These are phyloP conservation scores for Monoraphidium neglectum DNA, from an alignment of 139 green algal species.

Conservation along the genomic window DNA sequence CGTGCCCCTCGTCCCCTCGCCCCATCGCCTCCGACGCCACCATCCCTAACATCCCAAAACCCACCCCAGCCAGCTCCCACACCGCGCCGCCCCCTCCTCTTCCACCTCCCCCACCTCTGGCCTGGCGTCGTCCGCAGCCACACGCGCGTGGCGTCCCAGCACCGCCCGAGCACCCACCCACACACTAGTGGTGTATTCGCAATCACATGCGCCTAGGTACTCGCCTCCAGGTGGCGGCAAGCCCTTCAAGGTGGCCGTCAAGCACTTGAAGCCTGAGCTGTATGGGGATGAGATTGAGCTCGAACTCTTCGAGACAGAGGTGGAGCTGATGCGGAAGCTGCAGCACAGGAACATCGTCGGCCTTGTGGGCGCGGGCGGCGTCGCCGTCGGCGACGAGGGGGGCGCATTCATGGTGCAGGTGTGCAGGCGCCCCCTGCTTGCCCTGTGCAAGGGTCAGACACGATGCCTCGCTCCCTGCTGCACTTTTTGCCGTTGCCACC, in stretches of 20 bases:
- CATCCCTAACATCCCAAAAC: too few relatives aligned
- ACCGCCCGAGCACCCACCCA: too few relatives aligned
- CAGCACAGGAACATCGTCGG: constrained; percentile 32
- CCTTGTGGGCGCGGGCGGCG: constrained; percentile 17
- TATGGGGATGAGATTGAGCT: constrained; percentile 5
- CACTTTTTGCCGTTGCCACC: background rate
- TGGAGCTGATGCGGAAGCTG: constrained; percentile 25
- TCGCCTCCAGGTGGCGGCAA: background rate
- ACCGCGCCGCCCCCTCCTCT: too few relatives aligned
- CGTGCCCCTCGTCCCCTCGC: too few relatives aligned
- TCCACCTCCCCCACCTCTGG: too few relatives aligned
- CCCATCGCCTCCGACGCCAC: too few relatives aligned
- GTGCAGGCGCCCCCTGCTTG: background rate
- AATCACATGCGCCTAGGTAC: too few relatives aligned
- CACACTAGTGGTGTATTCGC: too few relatives aligned
- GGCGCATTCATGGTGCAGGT: background rate
- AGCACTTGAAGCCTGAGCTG: constrained; percentile 18
- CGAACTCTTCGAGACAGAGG: constrained; percentile 13
- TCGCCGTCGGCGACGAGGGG: too few relatives aligned
- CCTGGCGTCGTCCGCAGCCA: too few relatives aligned
- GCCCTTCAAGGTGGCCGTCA: constrained; percentile 9
- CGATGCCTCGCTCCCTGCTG: background rate
- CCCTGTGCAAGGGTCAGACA: background rate
- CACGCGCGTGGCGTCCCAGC: too few relatives aligned
- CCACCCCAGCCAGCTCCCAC: too few relatives aligned